A percentile compares a stretch with the other conserved stretches of the same genome.
Conservation (phyloP, 768 basidiomycete species). For the Cubamyces lactineus region DNA sequence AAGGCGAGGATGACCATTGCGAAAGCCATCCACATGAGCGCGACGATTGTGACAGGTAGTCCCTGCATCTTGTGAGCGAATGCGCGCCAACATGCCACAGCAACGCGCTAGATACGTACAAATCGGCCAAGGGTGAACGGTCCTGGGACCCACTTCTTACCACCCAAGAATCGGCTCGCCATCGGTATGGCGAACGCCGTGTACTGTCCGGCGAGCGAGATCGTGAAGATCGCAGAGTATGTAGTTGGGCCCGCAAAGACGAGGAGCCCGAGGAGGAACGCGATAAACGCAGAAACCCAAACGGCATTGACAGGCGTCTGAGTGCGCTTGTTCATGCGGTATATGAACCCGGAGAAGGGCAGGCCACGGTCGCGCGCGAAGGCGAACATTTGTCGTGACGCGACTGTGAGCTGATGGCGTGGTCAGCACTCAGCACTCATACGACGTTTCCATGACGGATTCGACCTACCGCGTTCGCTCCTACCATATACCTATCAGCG, state of each 20-base stretch:
- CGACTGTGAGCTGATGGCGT: slow-evolving; percentile 39
- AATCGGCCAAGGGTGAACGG: slow-evolving; percentile 41
- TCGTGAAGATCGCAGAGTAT: slow-evolving; percentile 41
- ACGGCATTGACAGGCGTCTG: slow-evolving; percentile 62
- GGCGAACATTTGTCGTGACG: slow-evolving; percentile 68
- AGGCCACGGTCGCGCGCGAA: slow-evolving; percentile 73
- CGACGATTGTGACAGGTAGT: too few species aligned
- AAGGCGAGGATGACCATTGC: too few species aligned
- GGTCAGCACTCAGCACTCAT: too few species aligned
- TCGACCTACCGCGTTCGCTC: slow-evolving; percentile 48
- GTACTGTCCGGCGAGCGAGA: slow-evolving; percentile 30
- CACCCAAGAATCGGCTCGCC: slow-evolving; percentile 35
- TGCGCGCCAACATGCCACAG: background rate
- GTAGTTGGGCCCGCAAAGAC: slow-evolving; percentile 58
- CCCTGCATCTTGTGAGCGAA: background rate
- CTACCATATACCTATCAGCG: background rate
- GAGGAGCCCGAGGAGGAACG: slow-evolving; percentile 57
- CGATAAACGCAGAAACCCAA: slow-evolving; percentile 48
- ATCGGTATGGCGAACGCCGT: slow-evolving; percentile 40
- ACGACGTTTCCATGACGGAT: slow-evolving; percentile 22
- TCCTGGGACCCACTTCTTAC: slow-evolving; percentile 35
- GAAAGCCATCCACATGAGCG: too few species aligned
- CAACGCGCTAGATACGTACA: slow-evolving; percentile 15
- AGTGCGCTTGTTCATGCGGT: slow-evolving; percentile 56
- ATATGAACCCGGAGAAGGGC: slow-evolving; percentile 64